Conservation (phyloP, 2,329 filamentous ascomycete genomes). For the Cladosporium sphaerospermum region DNA sequence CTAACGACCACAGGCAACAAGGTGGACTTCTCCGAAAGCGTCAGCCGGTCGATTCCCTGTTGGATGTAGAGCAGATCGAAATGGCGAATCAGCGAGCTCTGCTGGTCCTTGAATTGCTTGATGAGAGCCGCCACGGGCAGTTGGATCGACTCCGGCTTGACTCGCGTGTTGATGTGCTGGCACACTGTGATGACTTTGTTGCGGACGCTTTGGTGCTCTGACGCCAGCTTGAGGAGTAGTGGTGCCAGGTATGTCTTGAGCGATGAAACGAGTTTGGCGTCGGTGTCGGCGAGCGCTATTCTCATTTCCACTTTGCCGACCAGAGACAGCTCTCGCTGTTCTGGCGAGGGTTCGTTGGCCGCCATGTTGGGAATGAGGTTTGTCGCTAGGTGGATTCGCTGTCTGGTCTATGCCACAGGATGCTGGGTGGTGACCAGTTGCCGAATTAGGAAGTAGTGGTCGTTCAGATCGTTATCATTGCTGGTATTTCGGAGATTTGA, state of each 20-base stretch:
- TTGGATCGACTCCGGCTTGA: conserved; percentile 58
- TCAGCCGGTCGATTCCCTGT: conserved; percentile 64
- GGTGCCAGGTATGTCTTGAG: conserved; percentile 75
- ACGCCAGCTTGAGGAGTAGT: conserved; percentile 78
- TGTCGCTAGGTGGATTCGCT: no score
- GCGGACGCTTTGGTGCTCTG: conserved; percentile 71
- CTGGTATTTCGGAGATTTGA: not conserved
- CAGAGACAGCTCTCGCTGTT: conserved; percentile 71
- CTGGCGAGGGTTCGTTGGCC: conserved; percentile 33
- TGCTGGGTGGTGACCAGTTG: not conserved
- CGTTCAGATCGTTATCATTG: conserved; percentile 4
- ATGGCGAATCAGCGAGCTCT: conserved; percentile 70
- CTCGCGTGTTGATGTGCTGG: conserved; percentile 63
- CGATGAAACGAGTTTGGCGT: conserved; percentile 72
- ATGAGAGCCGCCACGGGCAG: conserved; percentile 79
- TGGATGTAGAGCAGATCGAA: conserved; percentile 87
- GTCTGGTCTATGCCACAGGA: no score
- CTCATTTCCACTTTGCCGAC: conserved; percentile 80
- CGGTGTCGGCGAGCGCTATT: conserved; percentile 76
- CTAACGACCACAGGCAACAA: conserved; percentile 65
- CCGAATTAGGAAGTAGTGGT: not conserved
- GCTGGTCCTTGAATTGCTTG: conserved; percentile 78
- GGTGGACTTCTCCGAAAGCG: conserved; percentile 57
- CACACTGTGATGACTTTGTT: conserved; percentile 69
- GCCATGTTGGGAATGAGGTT: conserved; percentile 14